A percentile compares a stretch with the other conserved stretches of the same genome.
Evolutionary conservation across 192 early-diverging fungal genomes (phyloP).

Genomic region (Rhizoclosmatium globosum): DNA sequence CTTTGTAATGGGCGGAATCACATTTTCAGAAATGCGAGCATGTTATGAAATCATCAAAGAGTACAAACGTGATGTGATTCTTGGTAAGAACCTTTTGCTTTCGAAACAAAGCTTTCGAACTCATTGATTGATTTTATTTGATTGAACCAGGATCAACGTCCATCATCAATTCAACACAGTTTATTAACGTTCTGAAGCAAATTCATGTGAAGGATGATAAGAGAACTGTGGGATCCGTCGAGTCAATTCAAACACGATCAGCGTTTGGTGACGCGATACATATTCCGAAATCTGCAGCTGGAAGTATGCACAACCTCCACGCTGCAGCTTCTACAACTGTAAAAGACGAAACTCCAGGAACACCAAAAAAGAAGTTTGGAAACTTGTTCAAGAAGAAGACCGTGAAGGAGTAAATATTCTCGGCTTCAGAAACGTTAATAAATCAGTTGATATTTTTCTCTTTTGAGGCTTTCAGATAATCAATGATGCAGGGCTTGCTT

Average conservation of each 20-base stretch:
- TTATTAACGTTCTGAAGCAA: conserved; percentile 70
- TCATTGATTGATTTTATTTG: not conserved
- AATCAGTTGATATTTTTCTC: no score
- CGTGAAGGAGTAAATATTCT: no score
- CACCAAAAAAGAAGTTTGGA: not conserved
- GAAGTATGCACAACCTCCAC: not conserved
- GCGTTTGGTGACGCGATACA: not conserved
- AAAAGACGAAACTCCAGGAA: not conserved
- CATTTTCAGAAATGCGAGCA: conserved; percentile 79
- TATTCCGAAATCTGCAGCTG: not conserved
- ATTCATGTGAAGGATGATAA: conserved; percentile 62
- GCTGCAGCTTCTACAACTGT: not conserved
- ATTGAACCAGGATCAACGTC: conserved; percentile 71
- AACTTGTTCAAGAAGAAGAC: conserved; percentile 25
- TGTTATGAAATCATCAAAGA: conserved; percentile 72
- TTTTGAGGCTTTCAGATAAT: no score
- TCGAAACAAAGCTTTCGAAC: not conserved
- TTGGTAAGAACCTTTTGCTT: conserved; percentile 56
- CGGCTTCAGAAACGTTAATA: no score
- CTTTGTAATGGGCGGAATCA: conserved; percentile 83
- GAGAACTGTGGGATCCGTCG: conserved; percentile 5
- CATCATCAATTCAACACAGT: conserved; percentile 72
- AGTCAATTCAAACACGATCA: not conserved
- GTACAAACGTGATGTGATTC: conserved; percentile 72
- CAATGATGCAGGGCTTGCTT: no score